phyloP scores from a whole-genome alignment of 148 eudicot species.

The Arctostaphylos glauca region DNA sequence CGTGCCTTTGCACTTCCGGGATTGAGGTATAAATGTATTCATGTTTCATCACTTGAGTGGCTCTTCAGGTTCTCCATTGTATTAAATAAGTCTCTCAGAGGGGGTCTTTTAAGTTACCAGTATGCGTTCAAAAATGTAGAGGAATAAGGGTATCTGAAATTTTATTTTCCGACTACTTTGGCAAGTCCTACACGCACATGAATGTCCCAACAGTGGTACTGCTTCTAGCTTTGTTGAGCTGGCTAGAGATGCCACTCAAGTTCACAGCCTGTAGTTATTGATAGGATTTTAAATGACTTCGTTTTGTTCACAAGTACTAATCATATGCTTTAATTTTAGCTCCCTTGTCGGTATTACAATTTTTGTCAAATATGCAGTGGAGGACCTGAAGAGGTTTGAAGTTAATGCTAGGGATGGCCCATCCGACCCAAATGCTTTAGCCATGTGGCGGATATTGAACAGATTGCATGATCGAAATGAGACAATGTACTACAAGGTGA shows the following conservation, averaged over 20 bases:
- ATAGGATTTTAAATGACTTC: neutral
- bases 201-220: neutral
- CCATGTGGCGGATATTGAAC: slow-evolving; percentile 96
- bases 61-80: too few relatives aligned
- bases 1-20: neutral
- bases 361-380: slow-evolving; percentile 46
- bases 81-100: neutral
- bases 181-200: neutral
- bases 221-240: neutral
- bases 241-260: slow-evolving; percentile 8
- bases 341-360: neutral
- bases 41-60: neutral
- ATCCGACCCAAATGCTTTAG: slow-evolving; percentile 83
- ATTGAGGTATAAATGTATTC: neutral
- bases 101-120: neutral
- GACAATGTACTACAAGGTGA: slow-evolving; percentile 91
- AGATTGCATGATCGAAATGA: slow-evolving; percentile 97
- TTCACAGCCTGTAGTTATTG: neutral
- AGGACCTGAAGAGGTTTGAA: slow-evolving; percentile 78
- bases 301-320: neutral
- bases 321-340: neutral
- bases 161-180: neutral
- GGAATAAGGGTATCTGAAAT: neutral
- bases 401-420: slow-evolving; percentile 89
- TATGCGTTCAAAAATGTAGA: neutral